Conservation (phyloP, 768 basidiomycete genomes). For the Mycena rebaudengoi region DNA sequence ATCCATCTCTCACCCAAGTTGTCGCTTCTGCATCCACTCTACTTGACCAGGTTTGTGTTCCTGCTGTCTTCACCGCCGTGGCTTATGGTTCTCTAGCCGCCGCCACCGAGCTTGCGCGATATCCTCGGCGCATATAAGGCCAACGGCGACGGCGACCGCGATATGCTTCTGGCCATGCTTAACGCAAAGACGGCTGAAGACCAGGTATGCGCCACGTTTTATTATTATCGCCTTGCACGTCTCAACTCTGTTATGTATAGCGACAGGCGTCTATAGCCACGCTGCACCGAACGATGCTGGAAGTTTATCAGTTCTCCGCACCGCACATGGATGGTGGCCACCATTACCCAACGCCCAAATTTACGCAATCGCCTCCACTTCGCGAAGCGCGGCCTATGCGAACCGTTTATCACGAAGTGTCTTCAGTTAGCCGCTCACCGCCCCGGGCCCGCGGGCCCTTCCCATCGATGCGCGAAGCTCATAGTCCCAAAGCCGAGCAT, state of each 20-base stretch:
- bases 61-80: constrained; percentile 26
- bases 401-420: constrained; percentile 43
- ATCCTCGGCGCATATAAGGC: constrained; percentile 86
- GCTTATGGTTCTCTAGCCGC: constrained; percentile 52
- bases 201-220: constrained; percentile 70
- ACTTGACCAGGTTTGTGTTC: constrained; percentile 52
- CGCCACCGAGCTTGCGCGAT: constrained; percentile 85
- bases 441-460: constrained; percentile 40
- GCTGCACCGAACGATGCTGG: constrained; percentile 76
- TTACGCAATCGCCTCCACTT: constrained; percentile 45
- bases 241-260: constrained; percentile 43
- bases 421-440: constrained; percentile 53
- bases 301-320: constrained; percentile 55
- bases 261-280: constrained; percentile 76
- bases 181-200: constrained; percentile 95
- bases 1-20: constrained; percentile 40
- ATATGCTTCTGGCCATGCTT: constrained; percentile 89
- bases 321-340: constrained; percentile 41
- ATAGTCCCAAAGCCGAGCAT: constrained; percentile 45
- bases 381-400: constrained; percentile 41
- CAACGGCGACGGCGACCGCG: constrained; percentile 91
- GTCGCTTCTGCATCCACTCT: constrained; percentile 48
- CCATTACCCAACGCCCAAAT: constrained; percentile 49
- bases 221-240: background rate
- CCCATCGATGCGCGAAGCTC: constrained; percentile 42